Evolutionary conservation across 345 rosid species (phyloP).

Genomic region (Eutrema japonicum): DNA sequence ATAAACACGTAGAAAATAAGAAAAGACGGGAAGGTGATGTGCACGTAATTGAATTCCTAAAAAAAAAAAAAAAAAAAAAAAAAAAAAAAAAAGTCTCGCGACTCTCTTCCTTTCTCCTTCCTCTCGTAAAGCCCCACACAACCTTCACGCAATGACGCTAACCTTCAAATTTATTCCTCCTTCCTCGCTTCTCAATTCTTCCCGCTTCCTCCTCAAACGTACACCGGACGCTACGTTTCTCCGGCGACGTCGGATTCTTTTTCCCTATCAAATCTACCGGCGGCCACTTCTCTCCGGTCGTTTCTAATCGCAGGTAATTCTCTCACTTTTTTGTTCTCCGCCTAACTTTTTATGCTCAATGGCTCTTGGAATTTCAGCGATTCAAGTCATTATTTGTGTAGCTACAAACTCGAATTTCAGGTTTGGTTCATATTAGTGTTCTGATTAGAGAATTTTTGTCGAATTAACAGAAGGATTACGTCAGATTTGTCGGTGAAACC

Average conservation of each 20-base stretch:
- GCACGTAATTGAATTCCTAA: slow-evolving; percentile 35
- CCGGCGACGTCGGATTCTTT: slow-evolving; percentile 10
- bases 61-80: slow-evolving; percentile 17
- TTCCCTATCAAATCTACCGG: not conserved
- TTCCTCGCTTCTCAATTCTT: slow-evolving; percentile 36
- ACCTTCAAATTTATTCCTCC: slow-evolving; percentile 29
- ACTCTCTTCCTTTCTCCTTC: slow-evolving; percentile 1
- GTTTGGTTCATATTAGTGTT: not conserved
- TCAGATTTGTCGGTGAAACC: slow-evolving; percentile 11
- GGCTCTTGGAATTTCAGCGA: slow-evolving; percentile 8
- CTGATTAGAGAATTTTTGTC: not conserved
- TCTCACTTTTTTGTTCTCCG: not conserved
- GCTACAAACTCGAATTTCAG: not conserved
- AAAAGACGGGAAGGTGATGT: slow-evolving; percentile 24
- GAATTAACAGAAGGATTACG: slow-evolving; percentile 5
- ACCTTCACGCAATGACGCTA: slow-evolving; percentile 34
- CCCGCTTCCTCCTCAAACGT: slow-evolving; percentile 40
- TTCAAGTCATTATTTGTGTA: not conserved
- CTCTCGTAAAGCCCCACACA: not conserved
- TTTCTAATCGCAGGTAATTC: not conserved
- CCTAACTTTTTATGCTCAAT: not conserved
- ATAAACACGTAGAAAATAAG: not conserved
- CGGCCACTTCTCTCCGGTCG: slow-evolving; percentile 8
- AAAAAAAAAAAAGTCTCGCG: not conserved
- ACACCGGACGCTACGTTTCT: slow-evolving; percentile 12